Percentiles rank a stretch among this genome's conserved stretches.
Conservation (phyloP, 176 grass and related monocot species). For the Phyllostachys edulis region DNA sequence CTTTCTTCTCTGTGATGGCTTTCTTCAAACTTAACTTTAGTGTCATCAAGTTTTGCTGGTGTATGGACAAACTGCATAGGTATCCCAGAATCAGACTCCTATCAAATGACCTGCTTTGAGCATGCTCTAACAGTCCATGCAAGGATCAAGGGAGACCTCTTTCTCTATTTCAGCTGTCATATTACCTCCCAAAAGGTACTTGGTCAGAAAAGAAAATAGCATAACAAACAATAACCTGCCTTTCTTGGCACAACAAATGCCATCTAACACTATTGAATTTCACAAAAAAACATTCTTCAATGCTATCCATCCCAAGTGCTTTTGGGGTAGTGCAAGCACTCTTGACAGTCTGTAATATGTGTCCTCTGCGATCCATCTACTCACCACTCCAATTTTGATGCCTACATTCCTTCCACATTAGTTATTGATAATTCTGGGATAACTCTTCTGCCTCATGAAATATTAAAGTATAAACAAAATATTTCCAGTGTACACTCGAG, state of each 20-base stretch:
- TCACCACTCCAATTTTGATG: not conserved
- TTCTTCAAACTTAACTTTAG: not conserved
- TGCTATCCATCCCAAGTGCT: not conserved
- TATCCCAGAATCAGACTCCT: not conserved
- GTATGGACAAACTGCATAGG: not conserved
- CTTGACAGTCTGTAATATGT: not conserved
- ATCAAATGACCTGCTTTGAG: not conserved
- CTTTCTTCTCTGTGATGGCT: not conserved
- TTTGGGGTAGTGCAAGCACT: not conserved
- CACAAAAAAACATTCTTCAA: not conserved
- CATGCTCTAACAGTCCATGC: not conserved
- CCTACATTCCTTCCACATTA: not conserved
- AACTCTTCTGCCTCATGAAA: not conserved
- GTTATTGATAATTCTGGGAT: slow-evolving; percentile 3
- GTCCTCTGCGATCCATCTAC: not conserved
- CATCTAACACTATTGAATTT: not conserved
- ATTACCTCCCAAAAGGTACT: not conserved
- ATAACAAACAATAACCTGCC: not conserved
- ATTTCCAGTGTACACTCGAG: not conserved
- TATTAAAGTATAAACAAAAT: not conserved
- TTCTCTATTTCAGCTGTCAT: slow-evolving; percentile 1
- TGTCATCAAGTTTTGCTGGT: not conserved
- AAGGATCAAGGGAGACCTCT: not conserved
- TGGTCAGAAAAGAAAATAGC: not conserved
- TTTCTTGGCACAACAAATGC: not conserved